Evolutionary conservation across 2,329 filamentous ascomycete species (phyloP).

Genomic region (Dothideomycetes sp.): DNA sequence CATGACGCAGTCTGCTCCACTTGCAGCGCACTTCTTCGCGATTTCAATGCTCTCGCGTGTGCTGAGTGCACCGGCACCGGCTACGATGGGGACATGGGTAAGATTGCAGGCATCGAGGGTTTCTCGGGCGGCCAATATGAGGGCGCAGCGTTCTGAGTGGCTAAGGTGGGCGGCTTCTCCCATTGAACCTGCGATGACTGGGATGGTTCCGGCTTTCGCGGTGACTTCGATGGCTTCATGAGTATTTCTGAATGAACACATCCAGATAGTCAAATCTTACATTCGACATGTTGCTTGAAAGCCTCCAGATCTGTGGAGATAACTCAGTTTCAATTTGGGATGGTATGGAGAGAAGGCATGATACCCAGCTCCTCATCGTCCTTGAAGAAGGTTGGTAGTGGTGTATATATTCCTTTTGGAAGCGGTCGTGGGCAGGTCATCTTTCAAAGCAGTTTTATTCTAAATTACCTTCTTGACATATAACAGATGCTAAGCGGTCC

Average conservation of each 20-base stretch:
- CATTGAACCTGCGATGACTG: constrained; percentile 71
- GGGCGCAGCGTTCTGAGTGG: constrained; percentile 55
- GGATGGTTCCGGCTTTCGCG: too few species aligned
- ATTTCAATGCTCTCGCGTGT: constrained; percentile 61
- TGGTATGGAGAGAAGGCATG: too few species aligned
- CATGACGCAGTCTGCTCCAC: constrained; percentile 65
- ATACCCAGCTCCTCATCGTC: constrained; percentile 30
- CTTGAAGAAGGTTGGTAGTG: constrained; percentile 34
- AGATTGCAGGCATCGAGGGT: constrained; percentile 59
- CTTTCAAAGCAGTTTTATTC: too few species aligned
- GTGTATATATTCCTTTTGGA: constrained; percentile 31
- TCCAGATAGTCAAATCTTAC: too few species aligned
- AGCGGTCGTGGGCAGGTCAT: too few species aligned
- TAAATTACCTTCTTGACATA: too few species aligned
- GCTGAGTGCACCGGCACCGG: constrained; percentile 64
- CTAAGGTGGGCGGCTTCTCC: constrained; percentile 73
- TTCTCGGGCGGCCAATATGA: constrained; percentile 58
- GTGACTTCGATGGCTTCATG: too few species aligned
- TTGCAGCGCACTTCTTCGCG: constrained; percentile 55
- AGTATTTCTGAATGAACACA: too few species aligned
- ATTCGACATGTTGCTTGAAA: too few species aligned
- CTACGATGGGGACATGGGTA: constrained; percentile 57
- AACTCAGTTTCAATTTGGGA: too few species aligned
- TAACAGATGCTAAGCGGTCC: too few species aligned
- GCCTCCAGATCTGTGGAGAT: too few species aligned